A percentile compares a stretch with the other conserved stretches of the same genome.
Conservation (phyloP, 306 rosid species). For the Inga leiocalycina region DNA sequence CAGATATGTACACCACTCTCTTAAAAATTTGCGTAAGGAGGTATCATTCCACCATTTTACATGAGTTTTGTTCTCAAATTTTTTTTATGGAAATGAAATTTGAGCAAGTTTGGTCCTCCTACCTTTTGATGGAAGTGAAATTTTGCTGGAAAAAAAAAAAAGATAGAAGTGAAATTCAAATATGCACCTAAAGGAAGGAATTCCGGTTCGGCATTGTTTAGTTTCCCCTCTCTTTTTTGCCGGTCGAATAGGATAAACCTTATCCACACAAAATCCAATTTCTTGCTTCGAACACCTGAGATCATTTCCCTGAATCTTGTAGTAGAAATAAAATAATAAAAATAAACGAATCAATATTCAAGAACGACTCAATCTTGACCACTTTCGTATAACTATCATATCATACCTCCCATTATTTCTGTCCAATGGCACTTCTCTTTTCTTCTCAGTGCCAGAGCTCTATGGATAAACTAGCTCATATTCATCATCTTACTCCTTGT, state of each 20-base stretch:
- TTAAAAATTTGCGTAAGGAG: too few species aligned
- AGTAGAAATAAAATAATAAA: background rate
- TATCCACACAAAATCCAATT: slow-evolving; percentile 38
- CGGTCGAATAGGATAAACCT: slow-evolving; percentile 39
- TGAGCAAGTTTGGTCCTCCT: too few species aligned
- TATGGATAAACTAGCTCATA: slow-evolving; percentile 50
- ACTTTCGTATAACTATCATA: background rate
- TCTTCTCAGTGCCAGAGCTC: slow-evolving; percentile 32
- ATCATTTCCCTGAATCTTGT: background rate
- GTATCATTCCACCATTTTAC: too few species aligned
- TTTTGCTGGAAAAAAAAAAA: too few species aligned
- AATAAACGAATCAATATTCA: background rate
- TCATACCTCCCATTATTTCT: background rate
- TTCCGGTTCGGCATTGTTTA: background rate
- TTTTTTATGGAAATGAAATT: too few species aligned
- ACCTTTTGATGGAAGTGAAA: too few species aligned
- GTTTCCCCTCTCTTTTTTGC: background rate
- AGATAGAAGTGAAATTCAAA: too few species aligned
- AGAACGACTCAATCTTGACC: background rate
- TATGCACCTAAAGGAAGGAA: too few species aligned
- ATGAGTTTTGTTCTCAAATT: too few species aligned
- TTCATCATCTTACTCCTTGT: slow-evolving; percentile 43
- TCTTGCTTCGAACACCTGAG: background rate
- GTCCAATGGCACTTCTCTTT: slow-evolving; percentile 29
- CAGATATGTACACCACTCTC: too few species aligned